A percentile compares a stretch with the other conserved stretches of the same genome.
Conservation (phyloP, 768 basidiomycete genomes). For the Coprinopsis cinerea region DNA sequence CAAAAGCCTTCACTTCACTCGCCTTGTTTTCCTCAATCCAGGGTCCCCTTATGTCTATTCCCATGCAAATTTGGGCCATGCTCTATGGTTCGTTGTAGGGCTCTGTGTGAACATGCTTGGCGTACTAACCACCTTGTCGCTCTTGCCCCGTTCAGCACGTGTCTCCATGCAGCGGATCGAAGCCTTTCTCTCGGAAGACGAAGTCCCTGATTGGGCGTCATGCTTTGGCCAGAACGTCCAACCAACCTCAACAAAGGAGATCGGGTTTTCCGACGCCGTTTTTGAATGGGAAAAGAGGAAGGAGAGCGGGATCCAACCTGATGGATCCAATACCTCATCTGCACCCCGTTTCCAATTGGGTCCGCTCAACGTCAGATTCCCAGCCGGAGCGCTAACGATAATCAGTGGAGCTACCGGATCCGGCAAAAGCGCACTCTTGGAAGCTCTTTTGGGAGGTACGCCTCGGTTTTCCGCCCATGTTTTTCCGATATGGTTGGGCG, state of each 20-base stretch:
- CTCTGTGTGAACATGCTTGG: no score
- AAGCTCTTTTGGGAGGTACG: slow-evolving; percentile 64
- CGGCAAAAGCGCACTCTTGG: slow-evolving; percentile 61
- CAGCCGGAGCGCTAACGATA: slow-evolving; percentile 49
- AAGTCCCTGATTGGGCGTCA: slow-evolving; percentile 76
- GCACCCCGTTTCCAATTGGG: slow-evolving; percentile 49
- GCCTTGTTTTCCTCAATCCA: slow-evolving; percentile 72
- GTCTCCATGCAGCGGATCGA: slow-evolving; percentile 83
- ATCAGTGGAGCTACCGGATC: slow-evolving; percentile 64
- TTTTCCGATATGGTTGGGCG: no score
- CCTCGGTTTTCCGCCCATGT: no score
- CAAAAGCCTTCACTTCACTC: slow-evolving; percentile 76
- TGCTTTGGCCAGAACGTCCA: slow-evolving; percentile 31
- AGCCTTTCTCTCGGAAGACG: slow-evolving; percentile 62
- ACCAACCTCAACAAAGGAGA: slow-evolving; percentile 17
- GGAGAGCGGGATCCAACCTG: slow-evolving; percentile 13
- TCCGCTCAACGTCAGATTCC: slow-evolving; percentile 53
- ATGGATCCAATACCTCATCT: no score
- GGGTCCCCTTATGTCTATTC: slow-evolving; percentile 58
- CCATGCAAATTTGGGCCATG: slow-evolving; percentile 58
- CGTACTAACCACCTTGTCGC: slow-evolving; percentile 1
- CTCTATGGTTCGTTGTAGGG: no score
- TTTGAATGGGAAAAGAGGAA: slow-evolving; percentile 52
- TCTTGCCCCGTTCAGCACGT: slow-evolving; percentile 38
- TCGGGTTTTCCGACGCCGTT: slow-evolving; percentile 49